A percentile compares a stretch with the other conserved stretches of the same genome.
Conservation (phyloP, 169 alveolate species). For the Blepharisma undulans region DNA sequence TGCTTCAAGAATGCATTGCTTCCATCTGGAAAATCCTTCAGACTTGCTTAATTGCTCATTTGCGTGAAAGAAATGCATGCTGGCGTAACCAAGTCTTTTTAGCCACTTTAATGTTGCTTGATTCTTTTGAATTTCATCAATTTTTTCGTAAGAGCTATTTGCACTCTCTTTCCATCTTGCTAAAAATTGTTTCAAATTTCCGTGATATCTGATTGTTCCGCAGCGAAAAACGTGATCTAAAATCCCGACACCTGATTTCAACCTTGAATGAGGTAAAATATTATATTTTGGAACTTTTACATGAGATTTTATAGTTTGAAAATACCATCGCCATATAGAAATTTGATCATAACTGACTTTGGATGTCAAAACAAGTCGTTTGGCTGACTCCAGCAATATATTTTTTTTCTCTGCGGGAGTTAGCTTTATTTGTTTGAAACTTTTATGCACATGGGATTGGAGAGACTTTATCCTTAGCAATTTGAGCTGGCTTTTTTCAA, state of each 20-base stretch:
- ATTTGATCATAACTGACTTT: not conserved
- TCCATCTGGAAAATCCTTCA: not conserved
- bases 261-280: not conserved
- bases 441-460: not conserved
- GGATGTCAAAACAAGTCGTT: not conserved
- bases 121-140: not conserved
- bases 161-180: not conserved
- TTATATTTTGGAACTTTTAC: not conserved
- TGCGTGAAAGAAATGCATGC: not conserved
- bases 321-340: not conserved
- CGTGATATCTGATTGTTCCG: not conserved
- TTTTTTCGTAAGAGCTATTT: not conserved
- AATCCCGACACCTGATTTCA: not conserved
- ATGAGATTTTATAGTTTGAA: not conserved
- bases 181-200: not conserved
- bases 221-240: not conserved
- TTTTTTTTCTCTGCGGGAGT: not conserved
- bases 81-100: not conserved
- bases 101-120: not conserved
- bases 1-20: not conserved
- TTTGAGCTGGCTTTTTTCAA: not conserved
- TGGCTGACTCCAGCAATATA: not conserved
- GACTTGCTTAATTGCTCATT: not conserved
- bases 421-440: not conserved
- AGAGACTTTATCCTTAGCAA: not conserved